Conservation (phyloP, 352 stramenopile species). For the Pythium phragmitis region DNA sequence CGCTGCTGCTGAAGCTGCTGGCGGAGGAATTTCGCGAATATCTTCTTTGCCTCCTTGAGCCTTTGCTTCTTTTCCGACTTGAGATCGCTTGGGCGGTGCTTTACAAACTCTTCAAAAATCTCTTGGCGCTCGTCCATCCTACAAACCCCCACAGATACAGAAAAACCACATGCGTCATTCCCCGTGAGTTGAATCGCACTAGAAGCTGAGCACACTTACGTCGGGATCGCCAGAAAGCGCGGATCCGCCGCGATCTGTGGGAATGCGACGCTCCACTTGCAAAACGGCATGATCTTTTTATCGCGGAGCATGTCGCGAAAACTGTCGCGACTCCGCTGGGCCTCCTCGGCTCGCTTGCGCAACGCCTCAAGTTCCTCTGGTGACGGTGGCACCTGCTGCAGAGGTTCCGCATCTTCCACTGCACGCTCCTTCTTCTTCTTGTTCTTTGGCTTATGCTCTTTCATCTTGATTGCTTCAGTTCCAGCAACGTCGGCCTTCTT, state of each 20-base stretch:
- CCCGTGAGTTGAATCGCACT: neutral
- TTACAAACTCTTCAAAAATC: conserved; percentile 80
- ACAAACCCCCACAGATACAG: conserved; percentile 4
- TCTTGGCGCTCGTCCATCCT: conserved; percentile 79
- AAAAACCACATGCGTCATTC: neutral
- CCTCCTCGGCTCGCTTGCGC: conserved; percentile 37
- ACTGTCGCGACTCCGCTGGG: conserved; percentile 44
- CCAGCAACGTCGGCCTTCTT: conserved; percentile 10
- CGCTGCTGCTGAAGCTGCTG: conserved; percentile 43
- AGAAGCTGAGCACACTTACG: conserved; percentile 22
- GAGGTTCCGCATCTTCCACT: conserved; percentile 7
- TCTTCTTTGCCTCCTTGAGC: conserved; percentile 58
- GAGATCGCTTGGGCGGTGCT: conserved; percentile 69
- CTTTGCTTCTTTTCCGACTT: conserved; percentile 79
- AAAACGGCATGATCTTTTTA: conserved; percentile 85
- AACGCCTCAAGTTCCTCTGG: conserved; percentile 34
- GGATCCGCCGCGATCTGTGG: conserved; percentile 70
- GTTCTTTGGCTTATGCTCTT: conserved; percentile 17
- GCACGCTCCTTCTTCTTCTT: conserved; percentile 21
- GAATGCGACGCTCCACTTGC: conserved; percentile 79
- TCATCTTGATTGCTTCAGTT: conserved; percentile 11
- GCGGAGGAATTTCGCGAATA: conserved; percentile 41
- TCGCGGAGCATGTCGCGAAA: conserved; percentile 76
- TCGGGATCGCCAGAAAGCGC: conserved; percentile 66
- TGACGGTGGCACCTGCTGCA: conserved; percentile 21